Conservation (phyloP, 139 green algal species). For the Trebouxia sp. region DNA sequence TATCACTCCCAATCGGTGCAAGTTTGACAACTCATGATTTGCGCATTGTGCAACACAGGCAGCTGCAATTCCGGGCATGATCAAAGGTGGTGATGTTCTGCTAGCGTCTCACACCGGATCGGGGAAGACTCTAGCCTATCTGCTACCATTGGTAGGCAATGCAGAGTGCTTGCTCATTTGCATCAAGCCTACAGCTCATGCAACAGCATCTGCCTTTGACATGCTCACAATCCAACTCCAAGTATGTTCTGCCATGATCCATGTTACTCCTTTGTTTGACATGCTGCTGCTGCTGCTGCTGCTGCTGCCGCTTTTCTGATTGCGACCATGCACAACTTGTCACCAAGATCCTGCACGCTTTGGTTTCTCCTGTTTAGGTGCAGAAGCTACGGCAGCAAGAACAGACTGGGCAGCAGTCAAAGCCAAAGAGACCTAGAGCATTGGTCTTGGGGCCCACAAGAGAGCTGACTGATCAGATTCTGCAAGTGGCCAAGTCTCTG, state of each 20-base stretch:
- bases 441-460: conserved; percentile 87
- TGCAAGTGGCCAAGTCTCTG: conserved; percentile 81
- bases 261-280: too few relatives aligned
- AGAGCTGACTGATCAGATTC: conserved; percentile 93
- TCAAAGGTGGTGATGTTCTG: conserved; percentile 68
- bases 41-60: too few relatives aligned
- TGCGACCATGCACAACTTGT: not conserved
- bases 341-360: not conserved
- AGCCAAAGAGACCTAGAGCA: conserved; percentile 72
- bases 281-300: not conserved
- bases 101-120: conserved; percentile 92
- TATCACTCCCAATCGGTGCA: too few relatives aligned
- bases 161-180: not conserved
- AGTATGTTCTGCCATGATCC: not conserved
- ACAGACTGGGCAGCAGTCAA: conserved; percentile 37
- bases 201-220: not conserved
- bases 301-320: not conserved
- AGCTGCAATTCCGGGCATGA: conserved; percentile 69
- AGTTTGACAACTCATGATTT: too few relatives aligned
- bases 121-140: conserved; percentile 95
- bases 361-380: conserved; percentile 45
- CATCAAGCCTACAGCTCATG: not conserved
- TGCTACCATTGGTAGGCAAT: conserved; percentile 82
- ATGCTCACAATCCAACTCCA: not conserved
- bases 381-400: conserved; percentile 74